Evolutionary conservation across 148 eudicot genomes (phyloP).

Genomic region (Persicaria maculosa): DNA sequence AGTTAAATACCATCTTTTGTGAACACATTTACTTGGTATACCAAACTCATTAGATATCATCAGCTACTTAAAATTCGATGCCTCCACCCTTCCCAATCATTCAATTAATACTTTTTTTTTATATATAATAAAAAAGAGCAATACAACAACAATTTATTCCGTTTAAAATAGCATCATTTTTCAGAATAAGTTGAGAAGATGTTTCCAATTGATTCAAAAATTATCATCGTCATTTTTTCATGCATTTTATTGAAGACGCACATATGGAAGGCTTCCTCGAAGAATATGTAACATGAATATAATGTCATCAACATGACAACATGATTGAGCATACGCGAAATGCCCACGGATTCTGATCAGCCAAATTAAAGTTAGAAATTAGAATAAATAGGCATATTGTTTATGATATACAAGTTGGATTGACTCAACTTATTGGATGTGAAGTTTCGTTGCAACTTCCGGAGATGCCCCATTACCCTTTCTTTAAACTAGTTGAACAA

Average conservation of each 20-base stretch:
- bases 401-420: not conserved
- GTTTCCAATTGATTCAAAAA: no score
- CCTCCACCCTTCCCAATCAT: no score
- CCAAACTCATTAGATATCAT: not conserved
- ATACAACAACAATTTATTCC: no score
- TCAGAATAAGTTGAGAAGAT: no score
- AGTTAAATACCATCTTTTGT: not conserved
- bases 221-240: no score
- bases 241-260: no score
- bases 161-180: no score
- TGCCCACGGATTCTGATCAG: not conserved
- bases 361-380: not conserved
- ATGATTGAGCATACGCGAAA: not conserved
- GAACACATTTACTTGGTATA: not conserved
- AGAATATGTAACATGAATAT: no score
- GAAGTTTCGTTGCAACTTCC: conserved; percentile 1
- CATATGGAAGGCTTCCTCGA: no score
- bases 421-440: not conserved
- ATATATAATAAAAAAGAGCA: no score
- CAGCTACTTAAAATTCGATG: not conserved
- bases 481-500: not conserved
- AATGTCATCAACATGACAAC: no score
- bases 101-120: no score
- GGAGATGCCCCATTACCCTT: not conserved
- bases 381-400: not conserved